Percentiles rank a stretch among this genome's conserved stretches.
These are phyloP conservation scores for Periconia macrospinosa DNA, from an alignment of 2,329 filamentous ascomycete species.

Conservation along the genomic window DNA sequence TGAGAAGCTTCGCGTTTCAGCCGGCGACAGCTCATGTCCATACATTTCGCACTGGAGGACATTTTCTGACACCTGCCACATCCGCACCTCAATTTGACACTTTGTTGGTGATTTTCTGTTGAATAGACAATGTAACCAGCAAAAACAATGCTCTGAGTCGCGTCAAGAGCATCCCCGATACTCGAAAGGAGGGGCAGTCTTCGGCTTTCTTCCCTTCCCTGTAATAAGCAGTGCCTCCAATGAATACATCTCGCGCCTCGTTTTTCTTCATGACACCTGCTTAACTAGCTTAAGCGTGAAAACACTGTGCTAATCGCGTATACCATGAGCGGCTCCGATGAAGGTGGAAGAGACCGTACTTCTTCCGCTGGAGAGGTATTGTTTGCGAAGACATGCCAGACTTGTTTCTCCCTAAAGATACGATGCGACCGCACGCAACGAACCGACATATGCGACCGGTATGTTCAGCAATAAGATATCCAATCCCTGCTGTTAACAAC, in stretches of 20 bases:
- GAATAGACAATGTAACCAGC: background rate
- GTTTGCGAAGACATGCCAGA: conserved; percentile 37
- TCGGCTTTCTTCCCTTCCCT: too few species aligned
- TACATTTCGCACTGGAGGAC: background rate
- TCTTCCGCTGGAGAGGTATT: conserved; percentile 13
- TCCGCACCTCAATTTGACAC: background rate
- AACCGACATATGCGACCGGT: conserved; percentile 32
- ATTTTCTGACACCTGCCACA: background rate
- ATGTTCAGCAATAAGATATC: background rate
- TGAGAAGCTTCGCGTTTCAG: background rate
- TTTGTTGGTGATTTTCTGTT: background rate
- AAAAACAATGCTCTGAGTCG: background rate
- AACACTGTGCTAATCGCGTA: background rate
- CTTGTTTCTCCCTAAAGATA: conserved; percentile 36
- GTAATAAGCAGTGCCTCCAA: background rate
- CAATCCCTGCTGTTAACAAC: background rate
- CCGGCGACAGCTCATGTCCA: background rate
- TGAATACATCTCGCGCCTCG: background rate
- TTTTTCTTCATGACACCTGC: background rate
- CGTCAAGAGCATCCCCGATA: background rate
- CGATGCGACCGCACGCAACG: conserved; percentile 32
- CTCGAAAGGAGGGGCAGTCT: background rate
- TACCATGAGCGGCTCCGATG: conserved; percentile 1
- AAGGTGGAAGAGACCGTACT: conserved; percentile 7
- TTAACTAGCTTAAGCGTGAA: background rate